phyloP scores from a whole-genome alignment of 2,329 filamentous ascomycete species.

The Plenodomus biglobosus region DNA sequence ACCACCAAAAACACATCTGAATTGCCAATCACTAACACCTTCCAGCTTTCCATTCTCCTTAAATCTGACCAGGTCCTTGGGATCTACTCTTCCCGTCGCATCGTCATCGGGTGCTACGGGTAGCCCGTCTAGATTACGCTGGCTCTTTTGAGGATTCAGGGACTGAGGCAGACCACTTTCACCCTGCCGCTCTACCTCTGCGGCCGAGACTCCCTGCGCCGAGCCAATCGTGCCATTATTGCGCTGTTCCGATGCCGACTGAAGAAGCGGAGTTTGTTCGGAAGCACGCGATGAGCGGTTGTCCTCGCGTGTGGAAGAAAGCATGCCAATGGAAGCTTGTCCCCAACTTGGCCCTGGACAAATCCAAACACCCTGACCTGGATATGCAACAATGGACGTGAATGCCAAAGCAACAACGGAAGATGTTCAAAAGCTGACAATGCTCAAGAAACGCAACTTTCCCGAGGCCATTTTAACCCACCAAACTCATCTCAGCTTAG shows the following conservation, averaged over 20 bases:
- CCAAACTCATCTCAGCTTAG: neutral
- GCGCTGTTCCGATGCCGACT: slow-evolving; percentile 13
- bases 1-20: slow-evolving; percentile 43
- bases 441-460: neutral
- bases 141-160: slow-evolving; percentile 25
- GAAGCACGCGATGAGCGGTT: slow-evolving; percentile 13
- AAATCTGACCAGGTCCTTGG: slow-evolving; percentile 27
- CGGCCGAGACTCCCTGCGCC: slow-evolving; percentile 21
- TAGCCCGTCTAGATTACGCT: slow-evolving; percentile 28
- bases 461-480: neutral
- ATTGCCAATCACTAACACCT: slow-evolving; percentile 37
- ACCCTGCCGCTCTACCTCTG: slow-evolving; percentile 27
- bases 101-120: slow-evolving; percentile 29
- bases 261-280: slow-evolving; percentile 41
- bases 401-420: neutral
- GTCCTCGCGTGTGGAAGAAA: slow-evolving; percentile 8
- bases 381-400: neutral
- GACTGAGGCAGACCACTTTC: slow-evolving; percentile 26
- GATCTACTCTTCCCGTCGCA: slow-evolving; percentile 15
- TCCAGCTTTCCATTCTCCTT: slow-evolving; percentile 37
- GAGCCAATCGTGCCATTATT: slow-evolving; percentile 23
- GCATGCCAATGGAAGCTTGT: slow-evolving; percentile 15
- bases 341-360: neutral
- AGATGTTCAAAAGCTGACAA: neutral
- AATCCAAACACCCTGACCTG: neutral